These are phyloP conservation scores for Clonostachys byssicola DNA, from an alignment of 2,329 filamentous ascomycete genomes.

Conservation along the genomic window DNA sequence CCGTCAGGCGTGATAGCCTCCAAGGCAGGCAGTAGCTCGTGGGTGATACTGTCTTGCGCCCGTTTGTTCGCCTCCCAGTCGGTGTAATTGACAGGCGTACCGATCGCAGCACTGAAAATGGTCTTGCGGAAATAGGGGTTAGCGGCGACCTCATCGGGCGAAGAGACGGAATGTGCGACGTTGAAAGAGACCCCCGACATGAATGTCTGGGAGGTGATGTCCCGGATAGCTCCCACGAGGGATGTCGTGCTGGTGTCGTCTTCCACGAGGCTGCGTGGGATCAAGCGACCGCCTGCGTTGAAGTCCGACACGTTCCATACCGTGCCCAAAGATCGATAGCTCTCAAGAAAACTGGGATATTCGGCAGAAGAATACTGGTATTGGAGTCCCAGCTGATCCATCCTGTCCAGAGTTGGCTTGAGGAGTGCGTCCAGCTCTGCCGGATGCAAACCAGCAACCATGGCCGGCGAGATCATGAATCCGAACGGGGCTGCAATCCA, in stretches of 20 bases:
- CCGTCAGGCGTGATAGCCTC: conserved; percentile 31
- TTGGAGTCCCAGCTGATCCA: conserved; percentile 15
- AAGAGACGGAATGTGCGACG: not conserved
- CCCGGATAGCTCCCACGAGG: conserved; percentile 14
- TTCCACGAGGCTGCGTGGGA: conserved; percentile 17
- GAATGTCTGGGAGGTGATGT: conserved; percentile 14
- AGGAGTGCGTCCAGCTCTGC: conserved; percentile 13
- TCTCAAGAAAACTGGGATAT: conserved; percentile 20
- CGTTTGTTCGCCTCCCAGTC: not conserved
- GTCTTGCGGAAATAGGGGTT: no score
- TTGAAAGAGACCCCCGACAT: conserved; percentile 4
- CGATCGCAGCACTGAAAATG: no score
- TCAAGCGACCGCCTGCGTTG: conserved; percentile 28
- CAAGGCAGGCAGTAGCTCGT: conserved; percentile 9
- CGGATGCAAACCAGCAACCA: conserved; percentile 2
- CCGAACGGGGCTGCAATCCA: conserved; percentile 40
- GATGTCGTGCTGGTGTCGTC: conserved; percentile 16
- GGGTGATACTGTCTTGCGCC: conserved; percentile 22
- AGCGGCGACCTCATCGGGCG: no score
- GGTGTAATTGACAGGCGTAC: no score
- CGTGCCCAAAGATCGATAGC: conserved; percentile 25
- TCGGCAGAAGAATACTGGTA: conserved; percentile 6
- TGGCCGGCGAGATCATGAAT: conserved; percentile 23
- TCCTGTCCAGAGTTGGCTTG: conserved; percentile 19
- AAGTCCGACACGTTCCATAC: conserved; percentile 22